Evolutionary conservation across 352 stramenopile species (phyloP).

Genomic region (Phytophthora palmivora): DNA sequence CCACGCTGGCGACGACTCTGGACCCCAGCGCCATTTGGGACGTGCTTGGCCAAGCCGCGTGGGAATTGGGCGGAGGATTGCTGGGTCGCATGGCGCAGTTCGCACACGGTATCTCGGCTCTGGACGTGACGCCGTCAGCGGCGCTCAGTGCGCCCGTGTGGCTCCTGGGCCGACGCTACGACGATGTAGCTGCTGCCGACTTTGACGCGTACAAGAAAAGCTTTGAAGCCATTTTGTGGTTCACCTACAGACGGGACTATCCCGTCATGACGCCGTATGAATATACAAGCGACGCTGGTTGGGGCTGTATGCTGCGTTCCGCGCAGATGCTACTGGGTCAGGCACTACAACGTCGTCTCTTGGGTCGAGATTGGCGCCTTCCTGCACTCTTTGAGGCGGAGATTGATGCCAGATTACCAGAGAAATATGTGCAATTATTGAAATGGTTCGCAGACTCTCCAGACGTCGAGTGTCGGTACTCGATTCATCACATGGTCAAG

Average conservation of each 20-base stretch:
- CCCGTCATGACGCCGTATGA: constrained; percentile 88
- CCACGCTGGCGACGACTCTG: constrained; percentile 28
- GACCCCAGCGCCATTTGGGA: constrained; percentile 27
- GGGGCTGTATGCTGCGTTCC: constrained; percentile 96
- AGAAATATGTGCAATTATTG: constrained; percentile 67
- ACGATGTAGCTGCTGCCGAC: constrained; percentile 42
- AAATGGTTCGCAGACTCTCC: constrained; percentile 89
- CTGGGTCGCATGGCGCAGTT: constrained; percentile 80
- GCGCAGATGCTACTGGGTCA: constrained; percentile 96
- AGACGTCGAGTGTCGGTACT: constrained; percentile 74
- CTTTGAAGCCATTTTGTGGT: constrained; percentile 85
- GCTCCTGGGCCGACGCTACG: constrained; percentile 51
- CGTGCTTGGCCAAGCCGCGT: constrained; percentile 32
- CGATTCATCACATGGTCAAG: constrained; percentile 93
- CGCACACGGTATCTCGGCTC: constrained; percentile 79
- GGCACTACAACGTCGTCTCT: constrained; percentile 82
- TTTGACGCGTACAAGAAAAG: constrained; percentile 58
- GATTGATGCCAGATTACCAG: constrained; percentile 42
- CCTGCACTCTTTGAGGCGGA: constrained; percentile 37
- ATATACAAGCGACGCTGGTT: constrained; percentile 93
- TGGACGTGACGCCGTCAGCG: constrained; percentile 55
- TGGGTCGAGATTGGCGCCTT: constrained; percentile 61
- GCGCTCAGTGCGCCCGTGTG: constrained; percentile 53
- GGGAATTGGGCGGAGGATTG: constrained; percentile 53
- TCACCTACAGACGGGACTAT: constrained; percentile 92